A percentile compares a stretch with the other conserved stretches of the same genome.
These are phyloP conservation scores for Colletotrichum noveboracense DNA, from an alignment of 2,329 filamentous ascomycete genomes.

Conservation along the genomic window DNA sequence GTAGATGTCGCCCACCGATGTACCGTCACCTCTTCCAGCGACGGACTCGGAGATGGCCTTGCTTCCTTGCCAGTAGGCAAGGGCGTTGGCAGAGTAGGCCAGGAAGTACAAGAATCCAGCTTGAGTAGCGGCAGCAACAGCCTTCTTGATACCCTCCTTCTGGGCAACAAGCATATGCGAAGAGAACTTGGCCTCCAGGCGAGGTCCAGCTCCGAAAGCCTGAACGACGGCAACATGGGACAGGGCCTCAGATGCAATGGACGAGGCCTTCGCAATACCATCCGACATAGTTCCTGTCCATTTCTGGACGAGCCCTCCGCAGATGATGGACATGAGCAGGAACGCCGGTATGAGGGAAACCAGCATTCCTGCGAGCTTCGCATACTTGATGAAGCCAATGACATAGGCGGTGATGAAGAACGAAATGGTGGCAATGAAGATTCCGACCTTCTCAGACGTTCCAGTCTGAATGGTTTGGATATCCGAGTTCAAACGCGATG, in stretches of 20 bases:
- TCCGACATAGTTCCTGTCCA: constrained; percentile 49
- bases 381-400: constrained; percentile 65
- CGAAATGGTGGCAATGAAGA: constrained; percentile 58
- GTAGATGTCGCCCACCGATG: constrained; percentile 57
- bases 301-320: constrained; percentile 54
- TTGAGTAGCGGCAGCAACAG: constrained; percentile 60
- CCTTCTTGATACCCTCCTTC: constrained; percentile 62
- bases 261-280: constrained; percentile 53
- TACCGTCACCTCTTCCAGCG: constrained; percentile 34
- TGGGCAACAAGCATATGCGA: constrained; percentile 54
- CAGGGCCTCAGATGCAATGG: constrained; percentile 61
- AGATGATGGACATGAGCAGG: constrained; percentile 57
- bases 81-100: constrained; percentile 68
- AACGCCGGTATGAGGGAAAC: constrained; percentile 61
- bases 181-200: constrained; percentile 61
- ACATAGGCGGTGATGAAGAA: constrained; percentile 68
- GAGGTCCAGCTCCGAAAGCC: constrained; percentile 56
- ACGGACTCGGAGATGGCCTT: constrained; percentile 49
- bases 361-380: constrained; percentile 61
- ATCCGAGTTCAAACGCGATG: constrained; percentile 61
- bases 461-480: constrained; percentile 65
- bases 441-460: constrained; percentile 68
- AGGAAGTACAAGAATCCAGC: constrained; percentile 70
- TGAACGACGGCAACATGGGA: constrained; percentile 60
- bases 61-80: constrained; percentile 73